Evolutionary conservation across 2,329 filamentous ascomycete genomes (phyloP).

Genomic region (Thermoascus crustaceus): DNA sequence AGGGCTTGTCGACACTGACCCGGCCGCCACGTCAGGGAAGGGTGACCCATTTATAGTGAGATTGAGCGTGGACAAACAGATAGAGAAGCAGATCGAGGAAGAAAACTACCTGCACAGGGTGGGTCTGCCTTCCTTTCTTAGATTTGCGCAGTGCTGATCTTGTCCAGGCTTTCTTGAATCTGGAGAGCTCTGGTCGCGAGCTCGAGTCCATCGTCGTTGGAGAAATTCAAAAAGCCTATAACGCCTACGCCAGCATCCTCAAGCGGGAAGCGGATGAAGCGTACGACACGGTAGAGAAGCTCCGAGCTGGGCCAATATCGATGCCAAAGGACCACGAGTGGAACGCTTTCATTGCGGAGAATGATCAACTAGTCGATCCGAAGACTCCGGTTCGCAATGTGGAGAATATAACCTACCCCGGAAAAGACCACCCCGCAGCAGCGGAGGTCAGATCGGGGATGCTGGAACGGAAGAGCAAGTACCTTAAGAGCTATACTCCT

Average conservation of each 20-base stretch:
- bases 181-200: constrained; percentile 89
- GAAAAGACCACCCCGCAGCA: constrained; percentile 73
- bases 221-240: constrained; percentile 97
- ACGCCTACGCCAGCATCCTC: constrained; percentile 81
- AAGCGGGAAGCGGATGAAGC: constrained; percentile 83
- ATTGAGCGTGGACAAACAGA: constrained; percentile 75
- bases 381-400: constrained; percentile 66
- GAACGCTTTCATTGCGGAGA: constrained; percentile 69
- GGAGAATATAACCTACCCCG: constrained; percentile 83
- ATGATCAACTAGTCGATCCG: constrained; percentile 82
- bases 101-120: constrained; percentile 95
- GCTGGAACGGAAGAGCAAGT: constrained; percentile 96
- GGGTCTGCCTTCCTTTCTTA: constrained; percentile 23
- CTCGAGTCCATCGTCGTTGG: constrained; percentile 93
- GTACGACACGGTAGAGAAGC: constrained; percentile 67
- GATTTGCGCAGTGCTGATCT: constrained; percentile 11
- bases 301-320: constrained; percentile 76
- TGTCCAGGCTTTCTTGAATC: constrained; percentile 75
- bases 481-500: constrained; percentile 91
- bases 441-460: constrained; percentile 83
- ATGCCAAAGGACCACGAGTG: constrained; percentile 94
- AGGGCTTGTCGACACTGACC: constrained; percentile 69
- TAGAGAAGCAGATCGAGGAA: constrained; percentile 89
- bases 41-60: constrained; percentile 86
- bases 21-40: constrained; percentile 67